These are phyloP conservation scores for Corchorus olitorius DNA, from an alignment of 345 rosid genomes.

Conservation along the genomic window DNA sequence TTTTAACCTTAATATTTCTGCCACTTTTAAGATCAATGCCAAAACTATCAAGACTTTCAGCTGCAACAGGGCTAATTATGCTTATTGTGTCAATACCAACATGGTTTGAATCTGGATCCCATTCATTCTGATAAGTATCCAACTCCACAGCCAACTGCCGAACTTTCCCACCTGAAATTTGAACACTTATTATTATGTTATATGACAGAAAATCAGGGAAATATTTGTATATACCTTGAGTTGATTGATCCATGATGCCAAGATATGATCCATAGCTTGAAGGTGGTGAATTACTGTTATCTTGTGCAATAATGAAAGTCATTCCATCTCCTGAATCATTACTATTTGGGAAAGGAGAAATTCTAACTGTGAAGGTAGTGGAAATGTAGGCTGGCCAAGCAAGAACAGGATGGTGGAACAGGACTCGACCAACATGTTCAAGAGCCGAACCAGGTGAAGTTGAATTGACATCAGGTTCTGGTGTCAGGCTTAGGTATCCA, in stretches of 20 bases:
- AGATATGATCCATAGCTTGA: slow-evolving; percentile 36
- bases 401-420: slow-evolving; percentile 26
- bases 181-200: no score
- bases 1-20: slow-evolving; percentile 26
- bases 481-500: slow-evolving; percentile 35
- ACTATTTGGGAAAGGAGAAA: slow-evolving; percentile 25
- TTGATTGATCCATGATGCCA: slow-evolving; percentile 38
- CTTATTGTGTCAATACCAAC: slow-evolving; percentile 36
- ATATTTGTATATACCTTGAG: slow-evolving; percentile 28
- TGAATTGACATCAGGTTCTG: slow-evolving; percentile 25
- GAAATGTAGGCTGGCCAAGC: slow-evolving; percentile 43
- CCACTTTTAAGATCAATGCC: slow-evolving; percentile 47
- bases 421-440: slow-evolving; percentile 34
- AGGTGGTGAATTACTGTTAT: slow-evolving; percentile 27
- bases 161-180: slow-evolving; percentile 30
- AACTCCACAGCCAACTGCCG: slow-evolving; percentile 40
- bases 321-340: slow-evolving; percentile 35
- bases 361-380: slow-evolving; percentile 40
- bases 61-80: slow-evolving; percentile 21
- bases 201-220: no score
- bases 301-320: slow-evolving; percentile 38
- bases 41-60: slow-evolving; percentile 27
- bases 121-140: slow-evolving; percentile 46
- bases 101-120: slow-evolving; percentile 41
- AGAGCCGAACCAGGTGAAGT: neutral